Evolutionary conservation across 148 eudicot species (phyloP).

Genomic region (Heliamphora exappendiculata): DNA sequence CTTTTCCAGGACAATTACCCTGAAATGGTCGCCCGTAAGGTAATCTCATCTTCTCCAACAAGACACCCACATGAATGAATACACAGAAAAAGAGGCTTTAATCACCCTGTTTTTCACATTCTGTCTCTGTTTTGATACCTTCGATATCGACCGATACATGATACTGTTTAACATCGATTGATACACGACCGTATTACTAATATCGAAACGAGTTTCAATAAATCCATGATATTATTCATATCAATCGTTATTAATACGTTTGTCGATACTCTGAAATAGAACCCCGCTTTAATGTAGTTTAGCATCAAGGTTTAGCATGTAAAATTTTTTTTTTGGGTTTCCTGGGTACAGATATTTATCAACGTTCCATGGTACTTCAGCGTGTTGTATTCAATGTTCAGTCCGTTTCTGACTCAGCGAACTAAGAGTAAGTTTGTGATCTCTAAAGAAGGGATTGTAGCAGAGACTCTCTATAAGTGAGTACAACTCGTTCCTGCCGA

Average conservation of each 20-base stretch:
- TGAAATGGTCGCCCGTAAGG: conserved; percentile 96
- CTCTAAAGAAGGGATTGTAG: conserved; percentile 71
- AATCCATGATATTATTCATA: too few species aligned
- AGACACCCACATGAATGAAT: too few species aligned
- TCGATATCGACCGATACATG: too few species aligned
- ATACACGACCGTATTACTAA: too few species aligned
- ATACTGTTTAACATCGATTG: too few species aligned
- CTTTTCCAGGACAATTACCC: conserved; percentile 93
- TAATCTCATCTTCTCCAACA: conserved; percentile 4
- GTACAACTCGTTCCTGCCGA: not conserved
- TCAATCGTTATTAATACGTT: too few species aligned
- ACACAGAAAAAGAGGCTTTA: not conserved
- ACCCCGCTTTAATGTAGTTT: too few species aligned
- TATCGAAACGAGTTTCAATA: too few species aligned
- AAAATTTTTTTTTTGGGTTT: not conserved
- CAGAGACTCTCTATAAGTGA: conserved; percentile 85
- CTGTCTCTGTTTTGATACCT: not conserved
- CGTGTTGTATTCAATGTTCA: conserved; percentile 78
- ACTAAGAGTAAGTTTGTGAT: conserved; percentile 97
- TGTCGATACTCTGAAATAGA: too few species aligned
- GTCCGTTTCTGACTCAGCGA: conserved; percentile 88
- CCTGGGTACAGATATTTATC: conserved; percentile 60
- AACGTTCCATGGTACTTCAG: conserved; percentile 99
- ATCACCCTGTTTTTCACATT: not conserved
- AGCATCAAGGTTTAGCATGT: too few species aligned